phyloP scores from a whole-genome alignment of 345 rosid species.

The Schrenkiella parvula region DNA sequence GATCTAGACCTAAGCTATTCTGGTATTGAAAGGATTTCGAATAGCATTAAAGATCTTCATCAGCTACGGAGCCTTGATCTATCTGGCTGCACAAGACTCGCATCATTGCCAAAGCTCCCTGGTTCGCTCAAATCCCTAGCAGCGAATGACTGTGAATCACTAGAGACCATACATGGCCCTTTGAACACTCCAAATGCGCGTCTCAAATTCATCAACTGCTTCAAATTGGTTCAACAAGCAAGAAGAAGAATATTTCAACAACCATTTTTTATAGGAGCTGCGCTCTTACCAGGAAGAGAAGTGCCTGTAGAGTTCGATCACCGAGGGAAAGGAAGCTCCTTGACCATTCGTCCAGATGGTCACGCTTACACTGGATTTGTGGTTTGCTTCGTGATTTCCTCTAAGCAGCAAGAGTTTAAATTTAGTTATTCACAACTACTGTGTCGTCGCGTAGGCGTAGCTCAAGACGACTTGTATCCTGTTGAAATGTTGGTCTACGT shows the following conservation, averaged over 20 bases:
- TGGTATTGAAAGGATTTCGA: not conserved
- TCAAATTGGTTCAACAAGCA: not conserved
- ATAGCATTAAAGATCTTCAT: not conserved
- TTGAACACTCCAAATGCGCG: not conserved
- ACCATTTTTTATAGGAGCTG: not conserved
- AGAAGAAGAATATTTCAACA: not conserved
- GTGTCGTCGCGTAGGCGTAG: not conserved
- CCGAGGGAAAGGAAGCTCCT: not conserved
- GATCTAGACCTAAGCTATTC: not conserved
- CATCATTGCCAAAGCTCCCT: constrained; percentile 21
- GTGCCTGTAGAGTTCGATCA: not conserved
- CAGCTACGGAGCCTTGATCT: fast-evolving
- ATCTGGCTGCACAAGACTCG: not conserved
- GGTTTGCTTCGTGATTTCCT: not conserved
- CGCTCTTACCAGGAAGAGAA: not conserved
- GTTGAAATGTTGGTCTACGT: not conserved
- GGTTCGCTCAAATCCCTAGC: fast-evolving
- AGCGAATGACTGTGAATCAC: not conserved
- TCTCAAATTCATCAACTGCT: not conserved
- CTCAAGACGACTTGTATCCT: not conserved
- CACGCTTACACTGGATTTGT: not conserved
- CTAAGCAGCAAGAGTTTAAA: not conserved
- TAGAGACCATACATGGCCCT: not conserved
- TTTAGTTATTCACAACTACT: not conserved
- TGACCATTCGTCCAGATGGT: not conserved